Base-by-base conservation (phyloP, 73 alveolate genomes). In the Blepharisma stoltei region DNA sequence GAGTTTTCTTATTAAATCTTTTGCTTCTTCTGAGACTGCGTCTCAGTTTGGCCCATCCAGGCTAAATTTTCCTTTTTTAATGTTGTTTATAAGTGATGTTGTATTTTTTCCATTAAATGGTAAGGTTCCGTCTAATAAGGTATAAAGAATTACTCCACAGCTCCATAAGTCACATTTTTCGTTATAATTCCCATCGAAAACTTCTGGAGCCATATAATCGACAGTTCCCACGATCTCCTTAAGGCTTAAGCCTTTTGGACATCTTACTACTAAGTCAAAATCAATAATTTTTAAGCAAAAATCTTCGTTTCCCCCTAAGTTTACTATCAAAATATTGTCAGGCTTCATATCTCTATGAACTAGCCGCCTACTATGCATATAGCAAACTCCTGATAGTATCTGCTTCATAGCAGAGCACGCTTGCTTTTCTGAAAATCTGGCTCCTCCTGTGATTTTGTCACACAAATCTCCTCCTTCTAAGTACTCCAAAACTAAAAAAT, bases 151-250 rank as follows among this genome's bases (percentile, higher is more conserved):
- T 8, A 90, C 95, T 38, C 95, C 97, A 32, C 92, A 84, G 21
- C 94, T 86, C 97, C 97, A 90, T 27, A 90, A 77, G 75, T 90
- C 97, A 81, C 95, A 84, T 54, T 89, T 90, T 32, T 81, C 94
- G 66, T 78, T 85, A 55, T 70, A 87, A 38, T 71, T 81, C 52
- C 89, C 88, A 68, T 90, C 91, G 7, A 90, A 70, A 45, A 88
- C 88, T 77, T 90, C 97, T 7, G 97, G 97, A 7, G 97, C 92
- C n/a, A 88, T 78, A 55, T 90, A 90, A 88, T 83, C 87, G 38
- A 93, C 92, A 8, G 92, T 78, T 1, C 92, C 92, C 14, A 82
- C 82, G 48, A 77, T 66, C 70, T 78, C 46, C 47, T 82, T 78
- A 81, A 82, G 81, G n/a, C 81, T 73, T 66, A 43, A 67, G 45